phyloP scores from a whole-genome alignment of 345 rosid species.

The Eucalyptus regnans region DNA sequence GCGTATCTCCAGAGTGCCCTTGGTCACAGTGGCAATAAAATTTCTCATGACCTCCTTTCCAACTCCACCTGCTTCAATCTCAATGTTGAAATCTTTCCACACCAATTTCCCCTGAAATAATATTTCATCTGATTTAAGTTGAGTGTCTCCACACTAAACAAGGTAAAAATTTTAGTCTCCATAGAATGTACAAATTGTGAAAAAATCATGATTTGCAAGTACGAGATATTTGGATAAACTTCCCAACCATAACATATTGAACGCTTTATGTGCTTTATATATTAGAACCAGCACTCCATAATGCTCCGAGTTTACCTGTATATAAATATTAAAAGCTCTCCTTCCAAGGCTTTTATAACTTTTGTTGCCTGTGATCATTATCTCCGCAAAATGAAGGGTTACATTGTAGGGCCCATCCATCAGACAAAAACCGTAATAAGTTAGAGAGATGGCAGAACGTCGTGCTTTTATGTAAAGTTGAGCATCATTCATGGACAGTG shows the following conservation, averaged over 20 bases:
- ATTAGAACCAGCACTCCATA: background rate
- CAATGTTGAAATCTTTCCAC: constrained; percentile 42
- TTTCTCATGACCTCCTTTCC: constrained; percentile 18
- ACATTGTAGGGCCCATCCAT: constrained; percentile 30
- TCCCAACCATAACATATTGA: too few relatives aligned
- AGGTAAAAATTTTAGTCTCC: background rate
- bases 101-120: constrained; percentile 33
- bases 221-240: too few relatives aligned
- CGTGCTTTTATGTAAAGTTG: too few relatives aligned
- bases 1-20: constrained; percentile 36
- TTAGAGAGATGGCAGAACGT: background rate
- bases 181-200: too few relatives aligned
- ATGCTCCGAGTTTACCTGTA: constrained; percentile 29
- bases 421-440: constrained; percentile 38
- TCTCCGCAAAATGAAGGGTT: constrained; percentile 75
- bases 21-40: constrained; percentile 5
- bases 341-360: constrained; percentile 35
- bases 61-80: constrained; percentile 32
- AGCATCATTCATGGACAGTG: too few relatives aligned
- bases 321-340: constrained; percentile 47
- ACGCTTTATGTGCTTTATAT: background rate
- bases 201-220: background rate
- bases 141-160: background rate
- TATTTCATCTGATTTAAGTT: background rate
- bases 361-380: constrained; percentile 20